Base-by-base conservation (phyloP, 495 filamentous ascomycete species). In the Xylaria intraflava region DNA sequence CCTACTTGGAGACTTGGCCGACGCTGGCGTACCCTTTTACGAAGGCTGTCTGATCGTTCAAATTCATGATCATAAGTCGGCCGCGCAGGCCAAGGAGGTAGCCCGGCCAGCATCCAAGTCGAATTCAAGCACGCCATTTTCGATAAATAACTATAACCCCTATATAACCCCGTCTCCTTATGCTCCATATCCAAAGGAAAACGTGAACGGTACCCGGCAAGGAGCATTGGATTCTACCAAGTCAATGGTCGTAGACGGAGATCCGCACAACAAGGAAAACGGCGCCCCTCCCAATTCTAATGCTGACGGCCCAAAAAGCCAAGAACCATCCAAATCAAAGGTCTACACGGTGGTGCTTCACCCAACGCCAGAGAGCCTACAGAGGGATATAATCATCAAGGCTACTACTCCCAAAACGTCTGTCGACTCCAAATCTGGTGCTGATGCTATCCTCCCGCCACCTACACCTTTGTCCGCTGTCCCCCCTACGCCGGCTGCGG, bases 1-100 rank as follows among this genome's bases (percentile, higher is more conserved):
- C 16, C 62, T 84, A 43, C 56, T 83, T 2, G 71, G 70, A n/a
- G 72, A 77, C 45, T 65, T 97, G 26, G 78, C 82, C 29, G 73
- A 80, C 22, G 72, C 72, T 16, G 80, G 78, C 7, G 85, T 96
- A 22, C 75, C 71, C n/a, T 97, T 94, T 61, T 99, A 97, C 62
- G 93, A 99, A 65, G 90, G 88, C 17, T 95, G 92, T 65, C 77
- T 99, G 46, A 97, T 99, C 56, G 90, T 97, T 40, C 84, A 95
- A 64, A 76, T 96, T 4, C 78, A 93, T 55, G 87, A 96, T 70
- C 87, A 96, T 68, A 85, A 84, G 46, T 84, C 86, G 5, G 77
- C 73, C 2, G 76, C 81, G 27, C 76, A 82, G 39, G 71, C 73
- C 57, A 80, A 65, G 67, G 82, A 83, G 46, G 70, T 81, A 20